Evolutionary conservation across 169 alveolate species (phyloP).

Genomic region (Plasmodium vinckei): DNA sequence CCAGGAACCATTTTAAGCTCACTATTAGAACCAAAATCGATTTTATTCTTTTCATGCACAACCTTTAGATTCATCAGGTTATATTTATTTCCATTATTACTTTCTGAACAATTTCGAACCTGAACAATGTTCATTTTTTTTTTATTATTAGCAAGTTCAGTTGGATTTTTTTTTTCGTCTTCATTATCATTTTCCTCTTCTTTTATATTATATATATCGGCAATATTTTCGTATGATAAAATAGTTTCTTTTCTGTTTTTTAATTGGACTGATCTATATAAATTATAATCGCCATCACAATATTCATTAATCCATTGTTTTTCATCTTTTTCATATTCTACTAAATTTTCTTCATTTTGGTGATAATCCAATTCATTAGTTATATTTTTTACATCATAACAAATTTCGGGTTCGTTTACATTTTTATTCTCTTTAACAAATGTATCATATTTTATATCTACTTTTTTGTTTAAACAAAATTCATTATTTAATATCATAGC

Average conservation of each 20-base stretch:
- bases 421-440: conserved; percentile 6
- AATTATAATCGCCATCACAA: conserved; percentile 72
- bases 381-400: conserved; percentile 1
- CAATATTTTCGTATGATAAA: not conserved
- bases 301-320: conserved; percentile 56
- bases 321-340: conserved; percentile 65
- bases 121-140: not conserved
- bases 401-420: not conserved
- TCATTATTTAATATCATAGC: conserved; percentile 64
- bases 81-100: conserved; percentile 68
- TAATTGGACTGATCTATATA: conserved; percentile 54
- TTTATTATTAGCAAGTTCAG: not conserved
- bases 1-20: conserved; percentile 91
- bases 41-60: conserved; percentile 91
- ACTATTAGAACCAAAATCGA: conserved; percentile 91
- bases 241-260: conserved; percentile 43
- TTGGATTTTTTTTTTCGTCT: too few species aligned
- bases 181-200: conserved; percentile 7
- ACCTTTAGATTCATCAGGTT: conserved; percentile 90
- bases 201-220: not conserved
- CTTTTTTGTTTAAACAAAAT: conserved; percentile 17
- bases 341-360: not conserved
- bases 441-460: not conserved
- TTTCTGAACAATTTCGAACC: not conserved
- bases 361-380: not conserved